A percentile compares a stretch with the other conserved stretches of the same genome.
These are phyloP conservation scores for Hericium coralloides DNA, from an alignment of 768 basidiomycete genomes.

Conservation along the genomic window DNA sequence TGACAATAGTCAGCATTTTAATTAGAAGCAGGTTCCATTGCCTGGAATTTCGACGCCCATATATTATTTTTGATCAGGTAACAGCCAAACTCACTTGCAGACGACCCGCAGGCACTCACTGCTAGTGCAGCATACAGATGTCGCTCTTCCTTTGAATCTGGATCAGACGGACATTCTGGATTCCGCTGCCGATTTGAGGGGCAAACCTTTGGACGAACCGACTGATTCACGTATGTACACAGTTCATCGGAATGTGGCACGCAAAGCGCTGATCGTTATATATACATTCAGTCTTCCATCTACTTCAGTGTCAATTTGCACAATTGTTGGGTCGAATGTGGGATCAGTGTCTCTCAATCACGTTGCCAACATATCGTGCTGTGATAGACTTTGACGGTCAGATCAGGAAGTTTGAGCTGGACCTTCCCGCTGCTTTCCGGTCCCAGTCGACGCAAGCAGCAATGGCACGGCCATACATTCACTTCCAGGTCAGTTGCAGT, in stretches of 20 bases:
- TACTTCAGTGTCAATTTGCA: conserved; percentile 7
- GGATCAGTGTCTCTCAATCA: conserved; percentile 16
- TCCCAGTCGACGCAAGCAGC: conserved; percentile 11
- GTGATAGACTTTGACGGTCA: conserved; percentile 15
- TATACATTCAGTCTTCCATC: conserved; percentile 7
- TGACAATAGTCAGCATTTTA: background rate
- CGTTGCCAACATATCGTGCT: conserved; percentile 13
- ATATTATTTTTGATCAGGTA: conserved; percentile 17
- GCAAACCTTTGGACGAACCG: conserved; percentile 13
- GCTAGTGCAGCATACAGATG: conserved; percentile 13
- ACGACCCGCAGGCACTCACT: background rate
- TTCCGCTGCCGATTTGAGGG: conserved; percentile 3
- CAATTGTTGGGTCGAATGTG: conserved; percentile 12
- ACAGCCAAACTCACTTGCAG: no score
- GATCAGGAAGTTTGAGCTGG: conserved; percentile 14
- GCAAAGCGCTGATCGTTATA: no score
- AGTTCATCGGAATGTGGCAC: background rate
- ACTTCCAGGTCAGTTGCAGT: conserved; percentile 7
- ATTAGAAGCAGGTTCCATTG: conserved; percentile 5
- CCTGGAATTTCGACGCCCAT: conserved; percentile 14
- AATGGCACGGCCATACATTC: conserved; percentile 12
- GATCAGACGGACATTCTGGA: conserved; percentile 13
- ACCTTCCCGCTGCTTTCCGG: conserved; percentile 12
- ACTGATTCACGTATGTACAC: conserved; percentile 13
- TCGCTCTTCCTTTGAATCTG: conserved; percentile 16